Evolutionary conservation across 441 rosid genomes (phyloP).

Genomic region (Hura crepitans): DNA sequence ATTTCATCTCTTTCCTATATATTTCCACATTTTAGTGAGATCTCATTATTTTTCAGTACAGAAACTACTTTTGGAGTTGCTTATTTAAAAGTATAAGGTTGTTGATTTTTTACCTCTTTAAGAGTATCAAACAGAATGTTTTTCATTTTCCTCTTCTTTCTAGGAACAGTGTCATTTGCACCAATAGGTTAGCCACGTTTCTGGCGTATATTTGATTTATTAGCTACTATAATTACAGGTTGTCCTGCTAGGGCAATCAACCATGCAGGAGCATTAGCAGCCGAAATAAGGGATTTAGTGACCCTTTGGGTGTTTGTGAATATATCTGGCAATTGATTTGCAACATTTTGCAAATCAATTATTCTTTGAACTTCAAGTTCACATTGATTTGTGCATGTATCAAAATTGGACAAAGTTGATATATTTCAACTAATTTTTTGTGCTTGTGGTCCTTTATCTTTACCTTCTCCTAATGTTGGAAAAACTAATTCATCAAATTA

Average conservation of each 20-base stretch:
- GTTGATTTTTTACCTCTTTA: not conserved
- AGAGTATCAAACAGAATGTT: too few relatives aligned
- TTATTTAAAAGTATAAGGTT: not conserved
- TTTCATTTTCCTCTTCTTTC: not conserved
- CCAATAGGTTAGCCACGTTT: not conserved
- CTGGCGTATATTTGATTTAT: too few relatives aligned
- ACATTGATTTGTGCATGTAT: conserved; percentile 4
- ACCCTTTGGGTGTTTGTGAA: too few relatives aligned
- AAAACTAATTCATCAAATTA: conserved; percentile 11
- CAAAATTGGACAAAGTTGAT: not conserved
- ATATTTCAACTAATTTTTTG: not conserved
- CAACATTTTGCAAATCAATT: not conserved
- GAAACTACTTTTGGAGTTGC: not conserved
- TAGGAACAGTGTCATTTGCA: not conserved
- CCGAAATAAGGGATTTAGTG: too few relatives aligned
- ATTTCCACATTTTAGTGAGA: not conserved
- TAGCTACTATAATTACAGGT: too few relatives aligned
- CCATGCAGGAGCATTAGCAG: too few relatives aligned
- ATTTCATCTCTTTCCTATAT: not conserved
- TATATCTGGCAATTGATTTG: too few relatives aligned
- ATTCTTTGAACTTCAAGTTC: not conserved
- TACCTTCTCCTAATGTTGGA: not conserved
- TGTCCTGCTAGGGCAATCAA: too few relatives aligned
- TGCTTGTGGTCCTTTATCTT: not conserved
- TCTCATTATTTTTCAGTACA: not conserved